These are phyloP conservation scores for Beauveria pseudobassiana DNA, from an alignment of 2,329 filamentous ascomycete species.

Conservation along the genomic window DNA sequence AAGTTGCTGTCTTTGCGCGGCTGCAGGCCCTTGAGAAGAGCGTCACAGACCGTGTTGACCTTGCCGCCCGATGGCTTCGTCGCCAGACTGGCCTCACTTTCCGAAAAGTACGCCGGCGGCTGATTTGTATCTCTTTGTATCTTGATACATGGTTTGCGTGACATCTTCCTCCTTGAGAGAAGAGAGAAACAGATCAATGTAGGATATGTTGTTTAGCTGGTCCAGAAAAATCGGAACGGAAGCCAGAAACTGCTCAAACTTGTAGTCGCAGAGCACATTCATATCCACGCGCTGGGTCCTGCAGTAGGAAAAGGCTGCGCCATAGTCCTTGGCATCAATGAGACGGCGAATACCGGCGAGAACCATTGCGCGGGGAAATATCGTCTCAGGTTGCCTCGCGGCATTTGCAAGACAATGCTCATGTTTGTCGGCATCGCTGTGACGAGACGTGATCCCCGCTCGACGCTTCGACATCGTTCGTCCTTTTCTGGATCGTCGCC, in stretches of 20 bases:
- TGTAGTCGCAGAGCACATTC: constrained; percentile 94
- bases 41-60: constrained; percentile 82
- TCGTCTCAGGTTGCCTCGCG: constrained; percentile 88
- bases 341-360: constrained; percentile 78
- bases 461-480: constrained; percentile 85
- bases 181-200: constrained; percentile 86
- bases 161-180: constrained; percentile 87
- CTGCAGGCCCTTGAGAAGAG: constrained; percentile 63
- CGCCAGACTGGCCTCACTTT: constrained; percentile 13
- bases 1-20: constrained; percentile 57
- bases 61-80: constrained; percentile 41
- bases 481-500: constrained; percentile 84
- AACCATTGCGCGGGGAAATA: constrained; percentile 87
- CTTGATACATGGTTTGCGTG: constrained; percentile 84
- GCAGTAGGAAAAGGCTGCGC: constrained; percentile 77
- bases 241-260: constrained; percentile 75
- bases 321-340: constrained; percentile 75
- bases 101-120: constrained; percentile 9
- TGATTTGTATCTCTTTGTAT: constrained; percentile 53
- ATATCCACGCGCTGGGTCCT: constrained; percentile 92
- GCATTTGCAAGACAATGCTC: constrained; percentile 86
- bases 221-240: constrained; percentile 72
- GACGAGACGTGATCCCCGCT: constrained; percentile 79
- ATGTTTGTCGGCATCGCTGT: constrained; percentile 86
- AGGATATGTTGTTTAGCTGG: constrained; percentile 72